Base-by-base conservation (phyloP, 176 grass and related monocot genomes). In the Oryza longistaminata region DNA sequence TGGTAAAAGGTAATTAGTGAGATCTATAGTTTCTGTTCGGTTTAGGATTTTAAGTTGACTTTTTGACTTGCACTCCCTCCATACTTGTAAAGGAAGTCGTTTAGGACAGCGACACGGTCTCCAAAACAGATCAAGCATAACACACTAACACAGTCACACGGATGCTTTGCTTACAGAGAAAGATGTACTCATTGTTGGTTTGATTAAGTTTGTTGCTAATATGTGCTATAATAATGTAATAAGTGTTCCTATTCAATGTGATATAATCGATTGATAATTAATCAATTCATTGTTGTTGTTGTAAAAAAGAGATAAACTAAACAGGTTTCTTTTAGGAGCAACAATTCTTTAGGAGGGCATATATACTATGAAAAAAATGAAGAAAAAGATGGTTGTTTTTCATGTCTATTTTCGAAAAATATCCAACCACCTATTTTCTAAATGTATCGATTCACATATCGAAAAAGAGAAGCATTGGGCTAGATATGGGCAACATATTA, bases 201-300 rank as follows among this genome's bases (percentile, higher is more conserved):
- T 53, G 39, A 64, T 81, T 45, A 55, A 44, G 29, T 75, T 77
- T 77, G 53, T 58, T 72, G 13, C 29, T 44, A 65, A 65, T 65
- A 9, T 31, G 19, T 25, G 21, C n/a, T 33, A 22, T 81, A 62
- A 27, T 66, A 66, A 67, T 86, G 24, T 55, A 66, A 26, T 3
- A 45, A 50, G 66, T 71, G 73, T 66, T 64, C 49, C 25, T 43
- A 33, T 73, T 64, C 39, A 19, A 24, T 71, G 4, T 58, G 33
- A 42, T 71, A 66, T 55, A 40, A 42, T 17, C 40, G 21, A n/a
- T 70, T 55, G 31, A 3, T 7, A 42, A 4, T 39, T 24, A 19
- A 62, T 11, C 8, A 2, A 62, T 62, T 62, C 19, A 2, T 2
- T 58, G 53, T 58, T 58, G 6, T 21, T 55, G 52, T 21, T 1